Evolutionary conservation across 2,329 filamentous ascomycete species (phyloP).

Genomic region (Nemania serpens): DNA sequence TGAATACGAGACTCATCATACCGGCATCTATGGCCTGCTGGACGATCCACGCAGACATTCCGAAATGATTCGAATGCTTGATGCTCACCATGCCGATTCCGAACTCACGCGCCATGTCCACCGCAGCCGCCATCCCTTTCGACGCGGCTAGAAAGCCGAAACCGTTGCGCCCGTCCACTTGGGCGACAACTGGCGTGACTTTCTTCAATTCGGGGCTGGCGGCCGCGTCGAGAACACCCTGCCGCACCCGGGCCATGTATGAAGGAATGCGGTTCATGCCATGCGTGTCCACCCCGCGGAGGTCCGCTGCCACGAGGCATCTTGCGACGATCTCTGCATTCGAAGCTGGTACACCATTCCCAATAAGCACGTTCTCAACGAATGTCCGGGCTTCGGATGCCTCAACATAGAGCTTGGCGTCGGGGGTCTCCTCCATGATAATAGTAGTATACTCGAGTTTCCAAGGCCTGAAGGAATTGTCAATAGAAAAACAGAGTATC

Average conservation of each 20-base stretch:
- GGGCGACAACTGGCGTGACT: slow-evolving; percentile 72
- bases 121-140: slow-evolving; percentile 67
- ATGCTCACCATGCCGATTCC: slow-evolving; percentile 79
- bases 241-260: slow-evolving; percentile 74
- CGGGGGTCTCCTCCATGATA: slow-evolving; percentile 35
- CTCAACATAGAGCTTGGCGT: slow-evolving; percentile 42
- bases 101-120: slow-evolving; percentile 65
- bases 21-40: slow-evolving; percentile 74
- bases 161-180: slow-evolving; percentile 69
- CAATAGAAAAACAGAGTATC: not conserved
- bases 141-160: slow-evolving; percentile 77
- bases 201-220: slow-evolving; percentile 63
- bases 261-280: slow-evolving; percentile 78
- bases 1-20: slow-evolving; percentile 74
- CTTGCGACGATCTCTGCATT: slow-evolving; percentile 68
- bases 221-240: slow-evolving; percentile 67
- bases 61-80: slow-evolving; percentile 80
- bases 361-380: slow-evolving; percentile 59
- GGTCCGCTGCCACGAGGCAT: slow-evolving; percentile 73
- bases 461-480: not conserved
- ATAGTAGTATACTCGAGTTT: not conserved
- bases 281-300: slow-evolving; percentile 80
- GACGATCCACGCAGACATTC: slow-evolving; percentile 82
- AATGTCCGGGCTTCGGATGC: slow-evolving; percentile 51
- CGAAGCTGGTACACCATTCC: slow-evolving; percentile 61